Evolutionary conservation across 2,329 filamentous ascomycete genomes (phyloP), one percentile per base, ranked within the genome.

Genomic region (Juglanconis sp.): DNA sequence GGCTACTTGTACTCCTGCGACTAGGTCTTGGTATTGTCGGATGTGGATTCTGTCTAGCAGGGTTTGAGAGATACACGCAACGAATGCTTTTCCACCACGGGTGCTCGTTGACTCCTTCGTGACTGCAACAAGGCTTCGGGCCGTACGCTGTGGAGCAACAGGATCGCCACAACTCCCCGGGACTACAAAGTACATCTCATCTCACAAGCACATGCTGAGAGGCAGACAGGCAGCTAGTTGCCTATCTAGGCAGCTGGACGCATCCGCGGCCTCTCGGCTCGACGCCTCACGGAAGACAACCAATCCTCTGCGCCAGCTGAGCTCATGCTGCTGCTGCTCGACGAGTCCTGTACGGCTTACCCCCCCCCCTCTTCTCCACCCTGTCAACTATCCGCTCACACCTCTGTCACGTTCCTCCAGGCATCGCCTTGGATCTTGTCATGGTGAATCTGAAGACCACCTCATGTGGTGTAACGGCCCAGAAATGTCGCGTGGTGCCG

Each of bases 391-490:
- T 24, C 24, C 24, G 24, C 24, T 24, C 24, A 24, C 24, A 24
- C 24, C 24, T 24, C 24, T 24, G 24, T 24, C 24, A 24, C 24
- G 24, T 24, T 24, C 24, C 24, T 24, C 24, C 24, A 24, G 24
- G 24, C 24, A 2, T 24, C 24, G 2, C 24, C 24, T 24, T 24
- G 24, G 24, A 24, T 24, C 24, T 24, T 24, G 24, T 24, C 24
- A 24, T 24, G 48, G 10, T 15, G 13, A 10, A 34, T 50, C 31
- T n/a, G 31, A 17, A 49, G 32, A 32, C 30, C 49, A 34, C 40
- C 54, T 38, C 42, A 61, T 38, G 36, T 47, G 9, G 54, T 61
- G 59, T 53, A 48, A 61, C 54, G 15, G 24, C 24, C 24, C 24
- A 24, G 24, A 17, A 17, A 17, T 1, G 24, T 24, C 24, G 24